Base-by-base conservation (phyloP, 805 yeast genomes). In the Hermanozyma aechmeae region DNA sequence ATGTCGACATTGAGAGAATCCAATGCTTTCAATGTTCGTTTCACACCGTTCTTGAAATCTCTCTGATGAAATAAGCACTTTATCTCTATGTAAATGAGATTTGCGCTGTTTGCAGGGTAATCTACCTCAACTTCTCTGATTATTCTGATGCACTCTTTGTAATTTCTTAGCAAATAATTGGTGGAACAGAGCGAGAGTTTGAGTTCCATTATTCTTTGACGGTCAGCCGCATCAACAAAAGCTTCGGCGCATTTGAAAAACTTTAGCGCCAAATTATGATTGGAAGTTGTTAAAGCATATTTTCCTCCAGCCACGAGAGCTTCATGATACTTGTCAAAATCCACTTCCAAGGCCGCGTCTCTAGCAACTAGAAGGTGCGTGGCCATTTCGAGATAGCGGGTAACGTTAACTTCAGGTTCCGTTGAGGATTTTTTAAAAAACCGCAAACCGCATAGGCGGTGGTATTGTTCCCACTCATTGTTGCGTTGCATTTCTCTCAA, bases 281-380 rank as follows among this genome's bases (percentile, higher is more conserved):
- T 71, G 27, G 58, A 64, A 8, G 63, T 56, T 8, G 61, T 58
- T 26, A 62, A 59, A 1, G 73, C 68, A 32, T 51, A 51, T 28
- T 53, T 50, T 2, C 73, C 73, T 1, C 74, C 71, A 13, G 51
- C 49, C 4, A 59, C 48, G 23, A 69, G 41, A 5, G 65, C 61
- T 3, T 56, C 57, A 11, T 57, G 34, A 30, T 63, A 71, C 1
- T 47, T 50, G 5, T 47, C 46, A 13, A 33, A 30, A 22, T 71
- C 75, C 4, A 55, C 58, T 2, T 32, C 34, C 22, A 39, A 35
- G 4, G 51, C 54, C 3, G 51, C 61, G 9, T 51, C 46, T 7
- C 52, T 46, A 2, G 72, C 62, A 14, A 44, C 41, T 13, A 49
- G 35, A 20, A 68, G 48, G 34, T 67, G 70, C 12, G 50, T 48